Evolutionary conservation across 2,329 filamentous ascomycete species (phyloP), one percentile per base, ranked within the genome.

Genomic region (Tolypocladium sp.): DNA sequence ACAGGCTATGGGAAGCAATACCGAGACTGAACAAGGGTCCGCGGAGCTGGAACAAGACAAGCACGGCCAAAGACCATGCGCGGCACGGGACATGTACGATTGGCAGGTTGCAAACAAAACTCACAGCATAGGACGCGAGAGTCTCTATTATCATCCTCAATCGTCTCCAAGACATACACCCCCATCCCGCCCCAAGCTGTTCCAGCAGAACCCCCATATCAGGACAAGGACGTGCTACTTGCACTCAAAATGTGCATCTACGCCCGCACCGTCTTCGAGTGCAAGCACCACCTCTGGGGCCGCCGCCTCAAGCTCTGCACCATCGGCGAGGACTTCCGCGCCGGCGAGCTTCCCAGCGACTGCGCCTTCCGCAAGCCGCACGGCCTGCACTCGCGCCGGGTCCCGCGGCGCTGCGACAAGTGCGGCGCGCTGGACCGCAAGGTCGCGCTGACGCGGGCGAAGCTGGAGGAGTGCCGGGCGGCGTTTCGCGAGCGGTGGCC

Each of bases 221-320:
- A 27, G 27, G 15, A 52, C 17, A 33, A 12, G 30, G 27, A 13
- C 7, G 4, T 17, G 2, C 27, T 15, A 15, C 49, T 22, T 5
- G 10, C 25, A 8, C 37, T 27, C 35, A 35, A 17, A 22, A 72
- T 73, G 71, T 71, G 71, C 56, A 61, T 57, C 13, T 69, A 70
- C 63, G 44, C 61, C 9, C 65, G 64, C 38, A 62, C 62, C 38
- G 37, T 68, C 40, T 72, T 68, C 56, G 35, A 35, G 37, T 71
- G 70, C 64, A 27, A 52, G 6, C 69, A 72, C 60, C 56, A 63
- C 35, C 38, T 58, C 37, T 70, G 67, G 70, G 67, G 70, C 38
- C 60, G 61, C 17, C 61, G 65, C 27, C 58, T 67, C 30, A 66
- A 62, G 56, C 55, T 44, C 4, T 73, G 69, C 58, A 38, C 57